Conservation (phyloP, 345 rosid genomes). For the Linum tenue region DNA sequence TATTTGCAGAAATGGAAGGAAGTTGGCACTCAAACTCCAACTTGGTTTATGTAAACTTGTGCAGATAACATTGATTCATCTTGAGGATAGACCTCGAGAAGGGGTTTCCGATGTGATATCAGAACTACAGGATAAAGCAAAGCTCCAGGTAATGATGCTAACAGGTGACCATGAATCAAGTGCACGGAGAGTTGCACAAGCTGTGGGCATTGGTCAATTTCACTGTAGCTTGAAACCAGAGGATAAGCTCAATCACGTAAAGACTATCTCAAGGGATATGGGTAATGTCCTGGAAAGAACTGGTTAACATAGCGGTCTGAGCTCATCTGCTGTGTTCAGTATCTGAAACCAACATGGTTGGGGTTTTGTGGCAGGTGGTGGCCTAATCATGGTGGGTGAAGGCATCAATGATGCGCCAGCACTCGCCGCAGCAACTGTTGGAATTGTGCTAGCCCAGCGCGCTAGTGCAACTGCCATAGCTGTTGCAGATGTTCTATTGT, state of each 20-base stretch:
- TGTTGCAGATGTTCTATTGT: slow-evolving; percentile 80
- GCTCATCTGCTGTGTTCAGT: not conserved
- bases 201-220: slow-evolving; percentile 75
- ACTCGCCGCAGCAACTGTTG: slow-evolving; percentile 90
- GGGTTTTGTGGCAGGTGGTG: slow-evolving; percentile 58
- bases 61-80: slow-evolving; percentile 90
- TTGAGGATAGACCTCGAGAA: slow-evolving; percentile 85
- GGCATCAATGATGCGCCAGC: slow-evolving; percentile 99
- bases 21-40: too few relatives aligned
- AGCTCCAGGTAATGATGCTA: slow-evolving; percentile 73
- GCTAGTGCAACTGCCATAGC: slow-evolving; percentile 97
- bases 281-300: slow-evolving; percentile 28
- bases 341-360: not conserved
- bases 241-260: slow-evolving; percentile 78
- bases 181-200: slow-evolving; percentile 88
- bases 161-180: slow-evolving; percentile 94
- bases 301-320: not conserved
- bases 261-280: slow-evolving; percentile 59
- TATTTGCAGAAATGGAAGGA: too few relatives aligned
- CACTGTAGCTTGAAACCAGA: slow-evolving; percentile 83
- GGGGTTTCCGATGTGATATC: slow-evolving; percentile 68
- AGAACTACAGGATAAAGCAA: slow-evolving; percentile 53
- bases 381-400: slow-evolving; percentile 93
- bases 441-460: slow-evolving; percentile 91
- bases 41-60: not conserved